phyloP scores from a whole-genome alignment of 805 yeast species.

The Cyberlindnera galapagoensis region DNA sequence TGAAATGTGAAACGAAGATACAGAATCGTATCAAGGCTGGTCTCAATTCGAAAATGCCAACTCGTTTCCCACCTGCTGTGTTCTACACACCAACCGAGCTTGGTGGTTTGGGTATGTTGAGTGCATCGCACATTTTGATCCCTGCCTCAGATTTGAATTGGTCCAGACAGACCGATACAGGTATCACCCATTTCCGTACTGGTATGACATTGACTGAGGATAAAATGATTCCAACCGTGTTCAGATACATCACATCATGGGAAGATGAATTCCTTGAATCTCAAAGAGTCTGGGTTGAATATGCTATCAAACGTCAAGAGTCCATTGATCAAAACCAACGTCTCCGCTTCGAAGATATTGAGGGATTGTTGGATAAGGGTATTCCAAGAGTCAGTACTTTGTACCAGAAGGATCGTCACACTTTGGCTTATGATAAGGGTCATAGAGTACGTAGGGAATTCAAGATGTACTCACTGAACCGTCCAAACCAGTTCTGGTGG shows the following conservation, averaged over 20 bases:
- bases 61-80: constrained; percentile 97
- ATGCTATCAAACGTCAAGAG: constrained; percentile 81
- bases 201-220: constrained; percentile 85
- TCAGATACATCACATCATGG: constrained; percentile 92
- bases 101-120: constrained; percentile 96
- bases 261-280: constrained; percentile 93
- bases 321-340: constrained; percentile 83
- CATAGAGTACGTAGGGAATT: constrained; percentile 79
- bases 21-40: constrained; percentile 95
- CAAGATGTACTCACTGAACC: constrained; percentile 61
- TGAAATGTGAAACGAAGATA: constrained; percentile 85
- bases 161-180: constrained; percentile 91
- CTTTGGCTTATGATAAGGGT: constrained; percentile 92
- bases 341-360: constrained; percentile 86
- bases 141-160: constrained; percentile 90
- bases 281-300: constrained; percentile 96
- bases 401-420: constrained; percentile 91
- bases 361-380: constrained; percentile 95
- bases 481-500: constrained; percentile 96
- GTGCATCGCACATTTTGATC: constrained; percentile 92
- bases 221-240: constrained; percentile 84
- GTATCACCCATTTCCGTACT: constrained; percentile 87
- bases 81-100: constrained; percentile 95
- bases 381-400: constrained; percentile 92
- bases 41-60: constrained; percentile 95